Evolutionary conservation across 2,329 filamentous ascomycete genomes (phyloP).

Genomic region (Calonectria leucothoes): DNA sequence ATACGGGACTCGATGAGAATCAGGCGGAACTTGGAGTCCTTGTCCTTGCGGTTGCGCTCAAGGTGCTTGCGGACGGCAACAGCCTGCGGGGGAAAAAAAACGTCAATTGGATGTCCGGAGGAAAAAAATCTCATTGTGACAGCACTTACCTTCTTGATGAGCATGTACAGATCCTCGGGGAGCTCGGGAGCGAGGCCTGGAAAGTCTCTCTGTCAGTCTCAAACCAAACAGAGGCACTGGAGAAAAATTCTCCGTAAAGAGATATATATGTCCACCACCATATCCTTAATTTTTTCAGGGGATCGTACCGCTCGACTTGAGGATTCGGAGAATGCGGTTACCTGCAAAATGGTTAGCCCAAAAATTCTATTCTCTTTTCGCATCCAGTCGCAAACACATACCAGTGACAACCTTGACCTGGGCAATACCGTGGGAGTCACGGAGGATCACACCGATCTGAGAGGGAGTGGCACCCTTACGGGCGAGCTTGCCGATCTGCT

Average conservation of each 20-base stretch:
- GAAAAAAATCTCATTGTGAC: too few species aligned
- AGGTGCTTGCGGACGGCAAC: slow-evolving; percentile 99
- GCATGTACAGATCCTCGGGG: slow-evolving; percentile 99
- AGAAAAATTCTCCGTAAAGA: slow-evolving; percentile 40
- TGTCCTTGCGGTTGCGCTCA: slow-evolving; percentile 99
- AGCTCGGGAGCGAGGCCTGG: slow-evolving; percentile 98
- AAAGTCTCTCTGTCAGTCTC: slow-evolving; percentile 91
- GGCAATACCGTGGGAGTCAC: slow-evolving; percentile 97
- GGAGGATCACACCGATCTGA: slow-evolving; percentile 98
- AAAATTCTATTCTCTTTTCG: not conserved
- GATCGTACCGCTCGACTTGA: slow-evolving; percentile 95
- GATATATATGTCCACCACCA: slow-evolving; percentile 44
- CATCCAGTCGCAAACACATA: slow-evolving; percentile 61
- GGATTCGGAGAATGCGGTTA: slow-evolving; percentile 99
- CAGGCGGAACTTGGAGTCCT: slow-evolving; percentile 99
- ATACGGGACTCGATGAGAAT: slow-evolving; percentile 99
- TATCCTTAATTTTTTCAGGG: slow-evolving; percentile 45
- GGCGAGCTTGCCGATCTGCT: slow-evolving; percentile 99
- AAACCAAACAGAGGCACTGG: slow-evolving; percentile 87
- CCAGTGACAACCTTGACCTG: slow-evolving; percentile 98
- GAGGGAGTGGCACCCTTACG: slow-evolving; percentile 99
- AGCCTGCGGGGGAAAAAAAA: slow-evolving; percentile 65
- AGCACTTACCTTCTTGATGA: slow-evolving; percentile 95
- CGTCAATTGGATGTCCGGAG: slow-evolving; percentile 2
- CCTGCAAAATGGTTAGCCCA: slow-evolving; percentile 67